Evolutionary conservation across 805 yeast species (phyloP).

Genomic region (Kluyveromyces starmeri): DNA sequence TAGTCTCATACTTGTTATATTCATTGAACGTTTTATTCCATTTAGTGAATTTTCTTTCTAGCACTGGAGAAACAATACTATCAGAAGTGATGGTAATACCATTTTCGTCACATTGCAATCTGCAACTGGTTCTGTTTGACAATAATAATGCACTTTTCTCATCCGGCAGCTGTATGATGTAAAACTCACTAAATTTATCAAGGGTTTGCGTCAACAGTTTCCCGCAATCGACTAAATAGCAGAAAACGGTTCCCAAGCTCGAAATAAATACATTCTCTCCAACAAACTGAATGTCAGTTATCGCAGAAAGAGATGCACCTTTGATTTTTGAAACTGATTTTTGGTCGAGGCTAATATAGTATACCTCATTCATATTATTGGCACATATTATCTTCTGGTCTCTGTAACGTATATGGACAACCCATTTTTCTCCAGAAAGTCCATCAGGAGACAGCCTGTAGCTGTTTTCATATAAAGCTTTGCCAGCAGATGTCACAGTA

Average conservation of each 20-base stretch:
- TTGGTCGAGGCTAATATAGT: constrained; percentile 5
- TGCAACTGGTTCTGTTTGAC: constrained; percentile 15
- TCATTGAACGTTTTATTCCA: constrained; percentile 24
- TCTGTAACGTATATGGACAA: constrained; percentile 14
- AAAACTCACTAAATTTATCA: constrained; percentile 12
- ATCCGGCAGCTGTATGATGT: constrained; percentile 15
- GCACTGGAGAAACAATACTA: constrained; percentile 16
- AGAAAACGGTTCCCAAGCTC: constrained; percentile 12
- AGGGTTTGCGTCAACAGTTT: constrained; percentile 3
- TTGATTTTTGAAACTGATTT: constrained; percentile 2
- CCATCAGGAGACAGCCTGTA: constrained; percentile 4
- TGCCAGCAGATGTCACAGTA: constrained; percentile 3
- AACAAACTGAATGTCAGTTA: constrained; percentile 15
- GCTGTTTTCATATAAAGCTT: constrained; percentile 1
- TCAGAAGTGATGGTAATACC: constrained; percentile 12
- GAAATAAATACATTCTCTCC: constrained; percentile 11
- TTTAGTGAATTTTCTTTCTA: constrained; percentile 21
- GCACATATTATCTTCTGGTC: constrained; percentile 2
- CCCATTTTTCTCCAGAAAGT: constrained; percentile 14
- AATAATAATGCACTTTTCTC: constrained; percentile 11
- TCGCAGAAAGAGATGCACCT: constrained; percentile 13
- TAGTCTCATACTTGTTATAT: constrained; percentile 22
- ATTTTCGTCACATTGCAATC: constrained; percentile 10
- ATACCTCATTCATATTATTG: constrained; percentile 21
- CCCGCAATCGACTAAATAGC: constrained; percentile 8